phyloP scores from a whole-genome alignment of 2,329 filamentous ascomycete genomes.

The Xylariaceae sp. region DNA sequence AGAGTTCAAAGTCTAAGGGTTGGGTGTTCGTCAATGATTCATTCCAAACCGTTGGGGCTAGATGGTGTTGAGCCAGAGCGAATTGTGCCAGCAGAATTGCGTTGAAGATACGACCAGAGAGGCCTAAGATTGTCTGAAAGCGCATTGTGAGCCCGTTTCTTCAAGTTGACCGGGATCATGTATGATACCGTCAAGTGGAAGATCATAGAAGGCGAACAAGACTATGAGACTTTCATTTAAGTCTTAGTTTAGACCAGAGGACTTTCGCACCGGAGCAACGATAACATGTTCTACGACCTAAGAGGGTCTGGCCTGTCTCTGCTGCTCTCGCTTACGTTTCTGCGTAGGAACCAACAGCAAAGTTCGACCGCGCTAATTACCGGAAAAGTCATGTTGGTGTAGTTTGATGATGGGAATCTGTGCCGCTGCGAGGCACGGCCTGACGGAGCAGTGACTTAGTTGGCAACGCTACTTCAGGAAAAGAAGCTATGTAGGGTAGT shows the following conservation, averaged over 20 bases:
- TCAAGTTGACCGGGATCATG: background rate
- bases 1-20: slow-evolving; percentile 7
- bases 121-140: background rate
- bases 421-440: background rate
- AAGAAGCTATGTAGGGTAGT: too few species aligned
- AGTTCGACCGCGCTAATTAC: background rate
- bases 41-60: slow-evolving; percentile 11
- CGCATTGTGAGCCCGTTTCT: background rate
- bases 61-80: slow-evolving; percentile 4
- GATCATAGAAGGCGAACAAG: slow-evolving; percentile 3
- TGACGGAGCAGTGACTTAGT: background rate
- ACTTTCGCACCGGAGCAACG: background rate
- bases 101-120: slow-evolving; percentile 4
- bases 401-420: background rate
- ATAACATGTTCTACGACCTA: background rate
- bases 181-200: background rate
- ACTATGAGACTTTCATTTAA: background rate
- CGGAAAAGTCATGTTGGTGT: background rate
- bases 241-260: background rate
- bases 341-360: slow-evolving; percentile 1
- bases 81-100: background rate
- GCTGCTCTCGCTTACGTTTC: background rate
- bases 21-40: slow-evolving; percentile 7
- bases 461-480: background rate
- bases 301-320: slow-evolving; percentile 1